Evolutionary conservation across 1,284 basidiomycete genomes (phyloP), one percentile per base, ranked within the genome.

Genomic region (Marasmius sp.): DNA sequence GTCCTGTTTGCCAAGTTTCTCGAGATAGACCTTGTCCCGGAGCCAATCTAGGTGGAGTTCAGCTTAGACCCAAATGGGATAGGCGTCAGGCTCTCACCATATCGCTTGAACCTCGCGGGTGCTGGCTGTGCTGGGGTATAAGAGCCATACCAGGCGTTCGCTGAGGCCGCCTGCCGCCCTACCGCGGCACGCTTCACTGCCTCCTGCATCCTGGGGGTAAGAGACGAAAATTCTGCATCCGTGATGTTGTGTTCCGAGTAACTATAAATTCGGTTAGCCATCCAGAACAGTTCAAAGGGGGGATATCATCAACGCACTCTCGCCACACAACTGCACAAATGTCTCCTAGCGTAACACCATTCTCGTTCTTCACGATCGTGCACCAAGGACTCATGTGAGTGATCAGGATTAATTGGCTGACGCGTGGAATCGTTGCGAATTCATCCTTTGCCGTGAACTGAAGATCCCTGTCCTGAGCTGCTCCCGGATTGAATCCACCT

Each of bases 321-420:
- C 84, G 86, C 81, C 83, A 91, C 48, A 93, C 72, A 9, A 80
- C 75, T 2, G 79, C 79, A 68, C 86, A 89, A 34, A 93, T 81
- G 70, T 93, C 89, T 33, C 81, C 80, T 62, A 91, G 79, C 1
- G 89, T 92, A 10, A 93, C 90, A 0, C 91, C 91, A 1, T 76
- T 72, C 10, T 88, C 85, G 68, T 91, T 92, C 70, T 79, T 85
- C 51, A 93, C 81, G 62, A 86, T 85, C 10, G 90, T 91, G 71
- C 91, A 92, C 91, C 91, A 93, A 1, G 91, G 91, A 53, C 84
- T 87, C 47, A 80, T 74, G 53, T 86, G 82, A n/a, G 86, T 86
- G 71, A 93, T 87, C 65, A 93, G 79, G 65, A 89, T 84, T 62
- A 93, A 75, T 66, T 90, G 85, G 27, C 79, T 76, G n/a, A 92